Evolutionary conservation across 1,284 basidiomycete species (phyloP).

Genomic region (Leccinum pseudoinsigne): DNA sequence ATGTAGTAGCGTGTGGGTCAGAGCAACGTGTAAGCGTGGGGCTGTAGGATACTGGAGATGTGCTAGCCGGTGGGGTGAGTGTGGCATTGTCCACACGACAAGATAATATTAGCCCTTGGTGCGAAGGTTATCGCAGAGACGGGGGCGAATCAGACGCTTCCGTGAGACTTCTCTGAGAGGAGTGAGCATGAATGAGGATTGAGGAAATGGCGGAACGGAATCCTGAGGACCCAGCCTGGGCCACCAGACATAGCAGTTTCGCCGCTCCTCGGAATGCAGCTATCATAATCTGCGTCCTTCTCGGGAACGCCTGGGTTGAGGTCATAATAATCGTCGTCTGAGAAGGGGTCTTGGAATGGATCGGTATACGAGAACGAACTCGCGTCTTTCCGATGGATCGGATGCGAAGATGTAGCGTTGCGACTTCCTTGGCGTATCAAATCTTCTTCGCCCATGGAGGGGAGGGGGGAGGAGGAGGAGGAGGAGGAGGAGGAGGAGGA

Average conservation of each 20-base stretch:
- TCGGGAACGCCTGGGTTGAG: slow-evolving; percentile 17
- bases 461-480: too few species aligned
- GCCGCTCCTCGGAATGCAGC: slow-evolving; percentile 41
- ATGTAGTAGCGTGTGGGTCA: slow-evolving; percentile 12
- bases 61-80: slow-evolving; percentile 8
- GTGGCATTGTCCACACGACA: slow-evolving; percentile 24
- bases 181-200: slow-evolving; percentile 30
- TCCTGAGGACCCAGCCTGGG: slow-evolving; percentile 29
- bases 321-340: slow-evolving; percentile 23
- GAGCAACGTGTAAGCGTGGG: slow-evolving; percentile 17
- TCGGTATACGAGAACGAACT: slow-evolving; percentile 27
- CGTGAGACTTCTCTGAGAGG: slow-evolving; percentile 31
- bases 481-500: neutral
- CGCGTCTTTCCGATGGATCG: slow-evolving; percentile 14
- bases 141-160: slow-evolving; percentile 27
- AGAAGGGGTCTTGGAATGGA: slow-evolving; percentile 28
- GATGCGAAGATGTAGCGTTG: slow-evolving; percentile 40
- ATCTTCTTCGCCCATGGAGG: slow-evolving; percentile 12
- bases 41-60: slow-evolving; percentile 14
- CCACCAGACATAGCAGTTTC: slow-evolving; percentile 24
- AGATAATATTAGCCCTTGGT: slow-evolving; percentile 23
- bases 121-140: slow-evolving; percentile 30
- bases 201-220: slow-evolving; percentile 26
- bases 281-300: slow-evolving; percentile 23
- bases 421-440: slow-evolving; percentile 24